These are phyloP conservation scores for Chernovozyma sophiae-reginae DNA, from an alignment of 1,139 yeast species.

Conservation along the genomic window DNA sequence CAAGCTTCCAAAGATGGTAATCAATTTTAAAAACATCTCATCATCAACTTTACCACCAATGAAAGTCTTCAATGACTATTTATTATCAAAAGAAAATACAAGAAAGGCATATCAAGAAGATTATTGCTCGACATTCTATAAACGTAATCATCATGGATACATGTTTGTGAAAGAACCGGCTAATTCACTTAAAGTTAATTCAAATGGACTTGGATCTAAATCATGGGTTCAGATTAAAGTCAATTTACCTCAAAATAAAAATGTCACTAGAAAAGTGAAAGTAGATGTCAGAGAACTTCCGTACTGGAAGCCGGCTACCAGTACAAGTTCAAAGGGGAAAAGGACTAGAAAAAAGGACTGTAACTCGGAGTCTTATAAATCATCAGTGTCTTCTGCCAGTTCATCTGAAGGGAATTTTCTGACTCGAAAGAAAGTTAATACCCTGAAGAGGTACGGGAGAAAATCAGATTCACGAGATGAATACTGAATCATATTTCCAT, in stretches of 20 bases:
- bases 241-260: constrained; percentile 14
- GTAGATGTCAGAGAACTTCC: constrained; percentile 27
- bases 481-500: too few species aligned
- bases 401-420: not conserved
- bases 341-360: constrained; percentile 1
- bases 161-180: constrained; percentile 36
- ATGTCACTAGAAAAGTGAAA: constrained; percentile 17
- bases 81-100: constrained; percentile 4
- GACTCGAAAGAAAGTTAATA: constrained; percentile 5
- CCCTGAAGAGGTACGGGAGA: constrained; percentile 13
- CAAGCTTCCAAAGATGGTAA: not conserved
- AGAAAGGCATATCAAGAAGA: constrained; percentile 17
- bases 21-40: not conserved
- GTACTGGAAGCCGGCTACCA: constrained; percentile 23
- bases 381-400: not conserved
- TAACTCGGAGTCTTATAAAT: constrained; percentile 1
- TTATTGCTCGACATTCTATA: constrained; percentile 33
- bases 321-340: constrained; percentile 5
- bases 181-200: constrained; percentile 25
- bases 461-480: too few species aligned
- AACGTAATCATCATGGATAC: constrained; percentile 32
- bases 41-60: not conserved
- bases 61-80: constrained; percentile 3
- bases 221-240: constrained; percentile 28
- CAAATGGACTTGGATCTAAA: constrained; percentile 18